Percentiles rank a stretch among this genome's conserved stretches.
Conservation (phyloP, 306 rosid species). For the Biancaea sappan region DNA sequence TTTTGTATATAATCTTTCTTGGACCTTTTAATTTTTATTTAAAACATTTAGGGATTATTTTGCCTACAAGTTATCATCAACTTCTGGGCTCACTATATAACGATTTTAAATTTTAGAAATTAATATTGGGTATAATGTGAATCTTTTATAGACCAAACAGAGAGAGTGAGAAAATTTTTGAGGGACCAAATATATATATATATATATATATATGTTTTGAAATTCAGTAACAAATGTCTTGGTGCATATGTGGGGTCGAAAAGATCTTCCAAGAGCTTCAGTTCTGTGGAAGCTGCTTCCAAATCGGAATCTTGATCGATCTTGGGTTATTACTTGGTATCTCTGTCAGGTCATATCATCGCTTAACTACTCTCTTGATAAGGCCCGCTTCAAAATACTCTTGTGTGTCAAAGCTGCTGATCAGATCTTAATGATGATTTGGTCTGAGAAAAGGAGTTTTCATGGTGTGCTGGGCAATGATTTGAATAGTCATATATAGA, state of each 20-base stretch:
- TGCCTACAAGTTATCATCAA: too few species aligned
- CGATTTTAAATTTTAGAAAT: too few species aligned
- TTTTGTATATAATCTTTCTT: too few species aligned
- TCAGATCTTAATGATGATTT: constrained; percentile 31
- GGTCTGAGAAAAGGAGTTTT: constrained; percentile 14
- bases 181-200: too few species aligned
- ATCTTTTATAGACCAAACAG: too few species aligned
- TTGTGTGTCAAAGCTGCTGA: not conserved
- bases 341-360: not conserved
- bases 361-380: not conserved
- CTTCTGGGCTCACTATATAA: too few species aligned
- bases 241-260: not conserved
- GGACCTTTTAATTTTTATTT: too few species aligned
- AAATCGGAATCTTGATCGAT: not conserved
- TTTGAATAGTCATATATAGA: constrained; percentile 51
- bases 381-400: not conserved
- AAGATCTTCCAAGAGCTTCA: not conserved
- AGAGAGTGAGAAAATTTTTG: too few species aligned
- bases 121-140: too few species aligned
- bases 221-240: too few species aligned
- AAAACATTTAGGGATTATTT: too few species aligned
- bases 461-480: not conserved
- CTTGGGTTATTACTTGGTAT: not conserved
- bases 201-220: not conserved
- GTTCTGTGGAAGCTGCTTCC: not conserved